Percentiles rank a stretch among this genome's conserved stretches.
Conservation (phyloP, 768 basidiomycete species). For the Pleurotus djamor region DNA sequence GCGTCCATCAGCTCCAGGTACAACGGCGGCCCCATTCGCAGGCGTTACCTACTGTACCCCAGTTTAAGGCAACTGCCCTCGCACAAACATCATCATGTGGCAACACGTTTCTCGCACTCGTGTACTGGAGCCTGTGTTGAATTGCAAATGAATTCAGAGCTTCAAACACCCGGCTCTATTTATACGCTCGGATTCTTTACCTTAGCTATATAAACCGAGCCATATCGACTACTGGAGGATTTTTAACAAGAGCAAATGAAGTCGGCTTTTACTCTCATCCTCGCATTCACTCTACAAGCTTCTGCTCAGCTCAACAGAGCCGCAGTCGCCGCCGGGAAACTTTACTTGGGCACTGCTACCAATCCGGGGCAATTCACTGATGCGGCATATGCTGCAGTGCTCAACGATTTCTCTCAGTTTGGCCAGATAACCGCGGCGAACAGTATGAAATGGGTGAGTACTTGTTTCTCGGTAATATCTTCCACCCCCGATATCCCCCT, state of each 20-base stretch:
- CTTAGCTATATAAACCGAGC: too few species aligned
- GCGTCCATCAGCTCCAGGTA: too few species aligned
- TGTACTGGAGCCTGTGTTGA: too few species aligned
- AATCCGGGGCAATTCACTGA: constrained; percentile 41
- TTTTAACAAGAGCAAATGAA: background rate
- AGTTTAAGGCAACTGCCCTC: too few species aligned
- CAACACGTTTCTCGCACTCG: too few species aligned
- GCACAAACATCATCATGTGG: too few species aligned
- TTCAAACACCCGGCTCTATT: too few species aligned
- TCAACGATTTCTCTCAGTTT: constrained; percentile 37
- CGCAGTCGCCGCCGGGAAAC: constrained; percentile 41
- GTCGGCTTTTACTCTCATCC: background rate
- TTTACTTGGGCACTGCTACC: constrained; percentile 49
- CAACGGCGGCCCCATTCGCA: too few species aligned
- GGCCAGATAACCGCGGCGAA: constrained; percentile 48
- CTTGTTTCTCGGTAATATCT: background rate
- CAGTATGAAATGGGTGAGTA: constrained; percentile 56
- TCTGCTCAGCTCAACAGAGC: constrained; percentile 19
- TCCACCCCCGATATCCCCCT: background rate
- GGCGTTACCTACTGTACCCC: too few species aligned
- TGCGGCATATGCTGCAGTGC: constrained; percentile 32
- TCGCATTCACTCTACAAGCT: background rate
- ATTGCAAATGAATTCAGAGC: too few species aligned
- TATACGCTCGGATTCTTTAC: too few species aligned
- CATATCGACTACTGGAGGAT: too few species aligned